Percentiles rank a stretch among this genome's conserved stretches.
These are phyloP conservation scores for Leishmania tarentolae DNA, from an alignment of 208 protist genomes.

Conservation along the genomic window DNA sequence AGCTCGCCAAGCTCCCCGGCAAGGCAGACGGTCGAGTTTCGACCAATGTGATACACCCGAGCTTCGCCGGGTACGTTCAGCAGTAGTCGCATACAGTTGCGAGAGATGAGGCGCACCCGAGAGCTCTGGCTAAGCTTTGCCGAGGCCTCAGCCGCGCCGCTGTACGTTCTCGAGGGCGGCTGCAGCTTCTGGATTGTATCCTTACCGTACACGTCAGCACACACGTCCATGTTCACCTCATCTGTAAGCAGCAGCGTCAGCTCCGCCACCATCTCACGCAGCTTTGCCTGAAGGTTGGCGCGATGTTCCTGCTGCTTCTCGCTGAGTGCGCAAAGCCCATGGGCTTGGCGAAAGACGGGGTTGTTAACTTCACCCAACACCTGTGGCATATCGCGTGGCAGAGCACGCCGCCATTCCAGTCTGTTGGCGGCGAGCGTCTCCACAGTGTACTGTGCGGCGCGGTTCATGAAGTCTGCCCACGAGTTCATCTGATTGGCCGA, in stretches of 20 bases:
- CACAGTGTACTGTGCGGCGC: conserved; percentile 37
- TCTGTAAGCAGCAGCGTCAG: conserved; percentile 44
- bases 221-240: conserved; percentile 56
- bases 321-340: conserved; percentile 35
- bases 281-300: conserved; percentile 12
- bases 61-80: conserved; percentile 58
- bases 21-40: conserved; percentile 60
- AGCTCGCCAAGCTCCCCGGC: conserved; percentile 40
- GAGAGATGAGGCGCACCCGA: conserved; percentile 38
- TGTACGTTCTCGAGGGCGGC: conserved; percentile 34
- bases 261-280: conserved; percentile 49
- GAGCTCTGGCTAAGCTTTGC: conserved; percentile 7
- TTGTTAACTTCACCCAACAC: conserved; percentile 48
- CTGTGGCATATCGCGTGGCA: conserved; percentile 37
- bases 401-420: conserved; percentile 46
- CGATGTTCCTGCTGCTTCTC: conserved; percentile 24
- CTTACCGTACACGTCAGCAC: conserved; percentile 53
- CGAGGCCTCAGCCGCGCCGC: conserved; percentile 8
- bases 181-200: conserved; percentile 56
- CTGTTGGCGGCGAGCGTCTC: conserved; percentile 66
- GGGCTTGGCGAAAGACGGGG: conserved; percentile 33
- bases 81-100: conserved; percentile 48
- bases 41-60: conserved; percentile 56
- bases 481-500: conserved; percentile 91
- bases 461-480: conserved; percentile 60